phyloP scores from a whole-genome alignment of 257 asterid species.

The Schizonepeta tenuifolia region DNA sequence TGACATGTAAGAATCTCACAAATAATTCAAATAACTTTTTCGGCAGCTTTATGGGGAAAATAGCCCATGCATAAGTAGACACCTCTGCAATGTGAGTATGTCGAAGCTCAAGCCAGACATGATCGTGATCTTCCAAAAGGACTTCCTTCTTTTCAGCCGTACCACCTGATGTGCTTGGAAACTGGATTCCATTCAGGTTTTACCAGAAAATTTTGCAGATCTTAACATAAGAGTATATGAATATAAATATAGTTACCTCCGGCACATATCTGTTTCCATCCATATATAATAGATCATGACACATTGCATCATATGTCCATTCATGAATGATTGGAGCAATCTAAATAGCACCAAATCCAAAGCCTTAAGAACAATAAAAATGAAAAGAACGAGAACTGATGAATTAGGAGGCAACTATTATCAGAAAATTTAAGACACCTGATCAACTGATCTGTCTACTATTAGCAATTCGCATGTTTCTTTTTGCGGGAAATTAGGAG shows the following conservation, averaged over 20 bases:
- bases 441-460: conserved; percentile 90
- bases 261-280: conserved; percentile 79
- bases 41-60: conserved; percentile 12
- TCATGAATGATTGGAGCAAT: conserved; percentile 95
- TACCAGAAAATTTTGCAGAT: conserved; percentile 30
- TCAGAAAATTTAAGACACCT: conserved; percentile 48
- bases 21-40: background rate
- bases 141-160: conserved; percentile 76
- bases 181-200: conserved; percentile 43
- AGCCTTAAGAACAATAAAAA: background rate
- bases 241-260: conserved; percentile 58
- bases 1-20: conserved; percentile 1
- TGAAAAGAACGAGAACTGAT: conserved; percentile 16
- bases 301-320: conserved; percentile 98
- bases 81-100: conserved; percentile 96
- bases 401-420: conserved; percentile 12
- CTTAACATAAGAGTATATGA: conserved; percentile 27
- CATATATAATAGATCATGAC: conserved; percentile 89
- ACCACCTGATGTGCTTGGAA: conserved; percentile 75
- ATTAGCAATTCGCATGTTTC: conserved; percentile 93
- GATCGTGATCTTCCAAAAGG: conserved; percentile 90
- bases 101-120: conserved; percentile 91
- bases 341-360: conserved; percentile 42
- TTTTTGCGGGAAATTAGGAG: conserved; percentile 71
- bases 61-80: conserved; percentile 27